Evolutionary conservation across 495 filamentous ascomycete genomes (phyloP).

Genomic region (Neurospora discreta): DNA sequence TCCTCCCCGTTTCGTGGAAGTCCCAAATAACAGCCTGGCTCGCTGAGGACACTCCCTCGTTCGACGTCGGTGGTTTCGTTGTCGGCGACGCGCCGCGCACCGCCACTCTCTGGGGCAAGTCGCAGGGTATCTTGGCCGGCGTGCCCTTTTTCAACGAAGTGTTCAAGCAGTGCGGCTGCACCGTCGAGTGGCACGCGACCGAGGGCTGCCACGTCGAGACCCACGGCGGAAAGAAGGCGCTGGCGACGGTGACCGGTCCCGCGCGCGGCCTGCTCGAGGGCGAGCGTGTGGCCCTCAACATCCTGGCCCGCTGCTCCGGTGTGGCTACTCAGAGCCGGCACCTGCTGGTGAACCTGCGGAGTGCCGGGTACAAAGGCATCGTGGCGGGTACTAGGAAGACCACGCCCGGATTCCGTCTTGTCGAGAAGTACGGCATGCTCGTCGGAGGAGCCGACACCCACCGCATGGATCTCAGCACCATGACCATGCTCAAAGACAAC

Average conservation of each 20-base stretch:
- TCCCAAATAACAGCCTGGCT: conserved; percentile 73
- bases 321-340: conserved; percentile 62
- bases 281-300: conserved; percentile 87
- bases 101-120: conserved; percentile 84
- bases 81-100: conserved; percentile 70
- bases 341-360: conserved; percentile 39
- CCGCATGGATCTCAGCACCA: conserved; percentile 78
- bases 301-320: conserved; percentile 82
- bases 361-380: conserved; percentile 64
- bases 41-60: conserved; percentile 87
- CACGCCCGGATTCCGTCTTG: conserved; percentile 86
- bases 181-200: conserved; percentile 70
- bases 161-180: conserved; percentile 80
- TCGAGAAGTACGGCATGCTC: conserved; percentile 97
- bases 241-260: conserved; percentile 79
- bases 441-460: conserved; percentile 87
- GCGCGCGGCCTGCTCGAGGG: conserved; percentile 79
- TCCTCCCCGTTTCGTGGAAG: conserved; percentile 79
- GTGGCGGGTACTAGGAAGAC: conserved; percentile 95
- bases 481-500: conserved; percentile 99
- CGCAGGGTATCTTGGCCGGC: conserved; percentile 74
- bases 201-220: conserved; percentile 59
- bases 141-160: conserved; percentile 94
- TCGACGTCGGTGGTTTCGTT: conserved; percentile 95
- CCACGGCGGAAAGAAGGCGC: conserved; percentile 35